phyloP scores from a whole-genome alignment of 768 basidiomycete species.

The Tephrocybe sp. region DNA sequence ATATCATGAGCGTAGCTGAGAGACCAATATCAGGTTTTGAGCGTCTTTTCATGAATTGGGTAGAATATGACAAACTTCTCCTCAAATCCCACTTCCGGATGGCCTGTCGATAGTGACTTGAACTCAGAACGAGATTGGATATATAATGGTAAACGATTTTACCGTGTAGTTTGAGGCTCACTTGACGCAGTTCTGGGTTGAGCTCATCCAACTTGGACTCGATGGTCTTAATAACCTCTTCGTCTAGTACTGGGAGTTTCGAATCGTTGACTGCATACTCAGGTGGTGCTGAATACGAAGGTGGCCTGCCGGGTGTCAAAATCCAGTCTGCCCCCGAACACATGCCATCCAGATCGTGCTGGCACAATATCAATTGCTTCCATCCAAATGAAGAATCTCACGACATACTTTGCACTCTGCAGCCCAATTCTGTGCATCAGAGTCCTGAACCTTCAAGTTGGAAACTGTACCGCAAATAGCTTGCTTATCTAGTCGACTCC shows the following conservation, averaged over 20 bases:
- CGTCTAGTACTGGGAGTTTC: conserved; percentile 16
- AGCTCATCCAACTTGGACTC: conserved; percentile 52
- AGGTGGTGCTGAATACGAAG: conserved; percentile 33
- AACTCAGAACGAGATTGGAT: not conserved
- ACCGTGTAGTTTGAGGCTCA: conserved; percentile 78
- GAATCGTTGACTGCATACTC: conserved; percentile 3
- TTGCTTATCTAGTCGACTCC: conserved; percentile 1
- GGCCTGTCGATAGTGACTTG: conserved; percentile 30
- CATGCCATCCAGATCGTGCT: conserved; percentile 3
- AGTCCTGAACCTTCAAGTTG: not conserved
- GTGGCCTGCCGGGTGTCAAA: conserved; percentile 32
- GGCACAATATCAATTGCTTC: not conserved
- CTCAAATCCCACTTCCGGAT: conserved; percentile 65
- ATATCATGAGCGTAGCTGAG: conserved; percentile 69
- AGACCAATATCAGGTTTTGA: conserved; percentile 4
- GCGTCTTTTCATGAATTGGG: not conserved
- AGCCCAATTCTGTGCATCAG: not conserved
- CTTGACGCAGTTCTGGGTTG: conserved; percentile 48
- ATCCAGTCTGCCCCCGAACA: conserved; percentile 25
- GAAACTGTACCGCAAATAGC: too few species aligned
- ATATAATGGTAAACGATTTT: conserved; percentile 14
- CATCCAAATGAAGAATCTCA: not conserved
- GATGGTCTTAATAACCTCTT: conserved; percentile 51
- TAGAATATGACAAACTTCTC: conserved; percentile 46
- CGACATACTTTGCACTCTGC: conserved; percentile 6